These are phyloP conservation scores for Diaporthe nobilis DNA, from an alignment of 2,329 filamentous ascomycete genomes.

Conservation along the genomic window DNA sequence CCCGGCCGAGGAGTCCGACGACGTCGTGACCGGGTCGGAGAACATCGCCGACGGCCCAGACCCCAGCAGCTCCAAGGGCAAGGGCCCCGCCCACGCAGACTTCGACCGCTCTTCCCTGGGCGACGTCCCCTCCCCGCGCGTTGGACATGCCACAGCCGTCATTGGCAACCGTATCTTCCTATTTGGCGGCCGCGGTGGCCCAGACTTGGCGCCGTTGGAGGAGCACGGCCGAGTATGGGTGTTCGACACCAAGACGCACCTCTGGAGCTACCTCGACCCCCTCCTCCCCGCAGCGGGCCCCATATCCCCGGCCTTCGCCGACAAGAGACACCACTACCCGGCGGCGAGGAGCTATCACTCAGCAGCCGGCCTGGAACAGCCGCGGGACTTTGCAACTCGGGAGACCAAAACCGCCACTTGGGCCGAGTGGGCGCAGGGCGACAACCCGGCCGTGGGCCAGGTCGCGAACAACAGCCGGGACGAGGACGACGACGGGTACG, in stretches of 20 bases:
- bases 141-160: conserved; percentile 80
- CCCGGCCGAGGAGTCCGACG: conserved; percentile 19
- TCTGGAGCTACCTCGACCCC: conserved; percentile 77
- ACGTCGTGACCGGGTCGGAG: conserved; percentile 37
- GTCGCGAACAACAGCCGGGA: conserved; percentile 71
- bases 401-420: conserved; percentile 51
- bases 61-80: conserved; percentile 54
- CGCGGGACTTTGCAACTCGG: conserved; percentile 60
- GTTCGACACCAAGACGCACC: conserved; percentile 74
- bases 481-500: conserved; percentile 73
- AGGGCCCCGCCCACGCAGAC: conserved; percentile 47
- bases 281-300: conserved; percentile 58
- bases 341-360: conserved; percentile 80
- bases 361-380: conserved; percentile 69
- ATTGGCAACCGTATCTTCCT: conserved; percentile 81
- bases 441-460: conserved; percentile 67
- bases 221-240: conserved; percentile 83
- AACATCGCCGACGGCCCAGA: conserved; percentile 38
- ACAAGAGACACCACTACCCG: conserved; percentile 61
- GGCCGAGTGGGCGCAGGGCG: conserved; percentile 70
- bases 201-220: conserved; percentile 78
- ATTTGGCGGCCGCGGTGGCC: conserved; percentile 83
- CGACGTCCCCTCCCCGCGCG: conserved; percentile 74
- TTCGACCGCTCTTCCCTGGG: conserved; percentile 47
- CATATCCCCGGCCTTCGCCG: conserved; percentile 38